A percentile compares a stretch with the other conserved stretches of the same genome.
Conservation (phyloP, 257 asterid species). For the Solanum boliviense region DNA sequence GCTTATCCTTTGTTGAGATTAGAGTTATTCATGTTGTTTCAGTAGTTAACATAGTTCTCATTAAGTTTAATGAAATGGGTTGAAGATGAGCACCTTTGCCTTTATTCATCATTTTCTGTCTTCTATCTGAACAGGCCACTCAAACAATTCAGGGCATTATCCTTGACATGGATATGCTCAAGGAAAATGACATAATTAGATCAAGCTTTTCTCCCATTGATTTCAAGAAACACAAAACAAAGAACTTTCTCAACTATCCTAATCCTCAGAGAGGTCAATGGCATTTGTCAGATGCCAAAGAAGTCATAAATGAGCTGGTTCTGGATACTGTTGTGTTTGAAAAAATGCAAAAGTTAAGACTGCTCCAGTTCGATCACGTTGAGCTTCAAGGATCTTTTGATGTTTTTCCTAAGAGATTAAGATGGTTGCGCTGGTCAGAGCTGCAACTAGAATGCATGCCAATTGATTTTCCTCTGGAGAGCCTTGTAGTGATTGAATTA, state of each 20-base stretch:
- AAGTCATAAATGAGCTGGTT: background rate
- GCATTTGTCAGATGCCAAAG: background rate
- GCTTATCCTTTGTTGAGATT: background rate
- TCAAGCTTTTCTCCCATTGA: background rate
- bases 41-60: background rate
- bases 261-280: background rate
- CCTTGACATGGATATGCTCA: slow-evolving; percentile 7
- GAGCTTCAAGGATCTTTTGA: slow-evolving; percentile 5
- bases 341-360: slow-evolving; percentile 6
- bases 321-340: slow-evolving; percentile 4
- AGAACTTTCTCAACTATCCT: background rate
- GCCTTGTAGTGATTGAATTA: slow-evolving; percentile 7
- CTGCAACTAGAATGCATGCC: slow-evolving; percentile 1
- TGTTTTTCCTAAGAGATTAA: slow-evolving; percentile 8
- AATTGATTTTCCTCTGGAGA: slow-evolving; percentile 8
- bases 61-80: background rate
- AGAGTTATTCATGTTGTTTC: background rate
- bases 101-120: background rate
- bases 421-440: slow-evolving; percentile 6
- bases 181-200: background rate
- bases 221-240: background rate
- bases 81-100: background rate
- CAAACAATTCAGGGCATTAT: slow-evolving; percentile 6
- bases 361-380: slow-evolving; percentile 3
- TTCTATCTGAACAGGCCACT: slow-evolving; percentile 5